Evolutionary conservation across 1,284 basidiomycete species (phyloP), one percentile per base, ranked within the genome.

Genomic region (Ustilago xerochloae): DNA sequence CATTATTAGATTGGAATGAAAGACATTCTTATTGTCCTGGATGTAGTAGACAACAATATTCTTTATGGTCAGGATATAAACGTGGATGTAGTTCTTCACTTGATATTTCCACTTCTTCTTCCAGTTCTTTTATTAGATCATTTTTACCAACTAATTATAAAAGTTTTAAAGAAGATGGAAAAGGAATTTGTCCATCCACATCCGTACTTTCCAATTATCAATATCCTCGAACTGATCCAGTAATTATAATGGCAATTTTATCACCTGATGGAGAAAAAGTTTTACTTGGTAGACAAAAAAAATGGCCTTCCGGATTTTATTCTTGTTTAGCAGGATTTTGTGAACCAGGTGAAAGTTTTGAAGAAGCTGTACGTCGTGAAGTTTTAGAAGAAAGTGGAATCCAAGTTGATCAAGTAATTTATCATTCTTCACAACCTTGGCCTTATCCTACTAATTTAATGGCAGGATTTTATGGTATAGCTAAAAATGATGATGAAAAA

Each of bases 61-160:
- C 93, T 0, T 88, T 93, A 70, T 98, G 95, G 94, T 93, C 90
- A 5, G 96, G 96, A 0, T 98, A 94, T 93, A 99, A 99, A 85
- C 86, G 94, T 4, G 88, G 89, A 7, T 99, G 96, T 47, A 45
- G 58, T n/a, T 76, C 73, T 0, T 56, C 66, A 1, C 57, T 81
- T 29, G 32, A 20, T n/a, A 83, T 86, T 20, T 68, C 66, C 12
- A 1, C 38, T 6, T 26, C 59, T 30, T 54, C 50, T 6, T 32
- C 58, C n/a, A n/a, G n/a, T n/a, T n/a, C 41, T 24, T 4, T 28
- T 13, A 22, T 43, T 43, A 9, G 41, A 43, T 43, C 41, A 43
- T n/a, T n/a, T 33, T 67, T 1, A 18, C 58, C 2, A 10, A 29
- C 3, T 6, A 28, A 29, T 4, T 10, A 43, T 6, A 28, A 20